Conservation (phyloP, 768 basidiomycete species). For the Clavaria fumosa region DNA sequence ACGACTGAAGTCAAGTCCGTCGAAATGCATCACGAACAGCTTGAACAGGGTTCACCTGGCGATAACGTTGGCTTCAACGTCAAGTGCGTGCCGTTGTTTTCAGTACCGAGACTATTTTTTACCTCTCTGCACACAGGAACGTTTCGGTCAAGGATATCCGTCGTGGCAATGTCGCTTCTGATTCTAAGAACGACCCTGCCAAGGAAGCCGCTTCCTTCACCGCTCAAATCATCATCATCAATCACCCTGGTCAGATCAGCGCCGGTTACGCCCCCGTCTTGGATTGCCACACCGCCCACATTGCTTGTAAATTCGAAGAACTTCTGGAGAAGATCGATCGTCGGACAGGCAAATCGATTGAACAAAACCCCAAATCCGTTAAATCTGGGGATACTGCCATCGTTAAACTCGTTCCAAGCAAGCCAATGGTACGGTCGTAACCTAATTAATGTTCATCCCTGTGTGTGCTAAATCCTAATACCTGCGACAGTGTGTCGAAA, state of each 20-base stretch:
- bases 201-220: constrained; percentile 99
- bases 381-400: constrained; percentile 99
- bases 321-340: constrained; percentile 99
- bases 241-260: constrained; percentile 99
- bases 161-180: constrained; percentile 97
- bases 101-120: too few species aligned
- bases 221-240: constrained; percentile 99
- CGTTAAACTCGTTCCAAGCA: constrained; percentile 90
- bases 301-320: constrained; percentile 98
- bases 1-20: constrained; percentile 99
- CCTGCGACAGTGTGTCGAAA: constrained; percentile 78
- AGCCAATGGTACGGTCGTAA: constrained; percentile 80
- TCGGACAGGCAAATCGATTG: constrained; percentile 88
- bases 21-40: constrained; percentile 99
- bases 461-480: too few species aligned
- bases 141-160: constrained; percentile 99
- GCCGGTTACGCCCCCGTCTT: constrained; percentile 98
- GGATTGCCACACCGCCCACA: constrained; percentile 99
- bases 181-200: constrained; percentile 99
- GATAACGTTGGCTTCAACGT: constrained; percentile 99
- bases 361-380: constrained; percentile 87
- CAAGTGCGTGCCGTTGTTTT: constrained; percentile 55
- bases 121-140: constrained; percentile 62
- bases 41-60: constrained; percentile 86
- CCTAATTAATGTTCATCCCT: too few species aligned